Conservation (phyloP, 352 stramenopile species). For the Phytopythium cucurbitacearum region DNA sequence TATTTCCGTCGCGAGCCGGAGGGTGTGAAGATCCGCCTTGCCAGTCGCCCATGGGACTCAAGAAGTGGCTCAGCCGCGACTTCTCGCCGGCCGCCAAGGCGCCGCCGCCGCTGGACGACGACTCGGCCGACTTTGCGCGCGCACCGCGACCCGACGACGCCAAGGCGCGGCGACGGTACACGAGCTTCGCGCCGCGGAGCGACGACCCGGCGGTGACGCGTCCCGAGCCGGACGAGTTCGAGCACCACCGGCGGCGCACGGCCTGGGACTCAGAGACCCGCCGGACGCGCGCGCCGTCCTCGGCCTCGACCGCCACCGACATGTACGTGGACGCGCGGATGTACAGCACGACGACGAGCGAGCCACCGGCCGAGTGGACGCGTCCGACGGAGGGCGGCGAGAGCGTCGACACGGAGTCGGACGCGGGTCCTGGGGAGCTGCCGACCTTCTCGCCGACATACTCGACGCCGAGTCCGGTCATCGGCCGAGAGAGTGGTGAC, state of each 20-base stretch:
- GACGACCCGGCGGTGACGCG: conserved; percentile 4
- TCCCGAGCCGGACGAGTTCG: conserved; percentile 8
- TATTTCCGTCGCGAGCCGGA: too few relatives aligned
- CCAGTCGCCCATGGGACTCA: conserved; percentile 41
- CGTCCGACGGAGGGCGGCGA: conserved; percentile 4
- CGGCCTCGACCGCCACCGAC: conserved; percentile 11
- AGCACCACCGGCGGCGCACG: conserved; percentile 10
- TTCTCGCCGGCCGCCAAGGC: conserved; percentile 28
- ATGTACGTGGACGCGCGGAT: conserved; percentile 17
- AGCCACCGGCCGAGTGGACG: conserved; percentile 20
- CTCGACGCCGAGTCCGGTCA: neutral
- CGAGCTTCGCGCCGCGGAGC: conserved; percentile 5
- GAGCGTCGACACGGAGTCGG: conserved; percentile 18
- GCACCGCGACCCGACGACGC: conserved; percentile 6
- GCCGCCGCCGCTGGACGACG: conserved; percentile 19
- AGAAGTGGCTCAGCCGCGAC: conserved; percentile 54
- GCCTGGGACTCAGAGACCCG: conserved; percentile 1
- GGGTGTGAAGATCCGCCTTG: too few relatives aligned
- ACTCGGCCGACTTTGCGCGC: conserved; percentile 11
- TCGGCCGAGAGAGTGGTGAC: neutral
- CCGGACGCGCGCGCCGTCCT: conserved; percentile 9
- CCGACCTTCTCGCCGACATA: conserved; percentile 2
- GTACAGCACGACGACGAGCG: conserved; percentile 18
- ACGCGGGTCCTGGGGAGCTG: conserved; percentile 20
- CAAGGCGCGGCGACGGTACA: conserved; percentile 2